phyloP scores from a whole-genome alignment of 768 basidiomycete species.

The Kwoniella newhampshirensis region DNA sequence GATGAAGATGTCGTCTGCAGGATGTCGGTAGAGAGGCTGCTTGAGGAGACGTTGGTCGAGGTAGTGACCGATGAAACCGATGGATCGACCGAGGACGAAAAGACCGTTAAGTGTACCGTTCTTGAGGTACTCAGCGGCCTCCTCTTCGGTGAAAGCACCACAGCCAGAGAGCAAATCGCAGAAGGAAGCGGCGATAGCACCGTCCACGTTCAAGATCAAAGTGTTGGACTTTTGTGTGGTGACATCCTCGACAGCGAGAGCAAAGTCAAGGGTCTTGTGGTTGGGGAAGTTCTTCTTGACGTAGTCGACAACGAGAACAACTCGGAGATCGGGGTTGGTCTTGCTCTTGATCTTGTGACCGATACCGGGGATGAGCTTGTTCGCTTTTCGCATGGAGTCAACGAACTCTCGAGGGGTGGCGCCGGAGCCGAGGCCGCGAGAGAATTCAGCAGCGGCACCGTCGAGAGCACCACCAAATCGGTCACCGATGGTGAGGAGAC shows the following conservation, averaged over 20 bases:
- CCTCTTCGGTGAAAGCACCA: constrained; percentile 91
- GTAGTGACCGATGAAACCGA: constrained; percentile 95
- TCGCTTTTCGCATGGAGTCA: constrained; percentile 84
- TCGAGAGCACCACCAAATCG: constrained; percentile 98
- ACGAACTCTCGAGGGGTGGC: constrained; percentile 98
- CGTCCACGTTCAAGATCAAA: constrained; percentile 94
- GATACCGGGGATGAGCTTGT: constrained; percentile 96
- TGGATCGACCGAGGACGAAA: constrained; percentile 94
- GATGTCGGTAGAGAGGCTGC: constrained; percentile 78
- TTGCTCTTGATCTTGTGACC: constrained; percentile 98
- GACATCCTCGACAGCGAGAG: constrained; percentile 94
- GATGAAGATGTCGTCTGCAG: constrained; percentile 44
- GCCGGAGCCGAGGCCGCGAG: constrained; percentile 81
- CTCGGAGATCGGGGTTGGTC: constrained; percentile 56
- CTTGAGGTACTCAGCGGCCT: constrained; percentile 96
- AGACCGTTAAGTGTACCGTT: constrained; percentile 74
- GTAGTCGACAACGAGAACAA: constrained; percentile 73
- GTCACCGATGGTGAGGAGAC: constrained; percentile 94
- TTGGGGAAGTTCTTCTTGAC: constrained; percentile 94
- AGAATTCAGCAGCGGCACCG: constrained; percentile 95
- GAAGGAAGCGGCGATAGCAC: constrained; percentile 87
- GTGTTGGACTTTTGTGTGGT: constrained; percentile 98
- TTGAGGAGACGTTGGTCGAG: constrained; percentile 94
- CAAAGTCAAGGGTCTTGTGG: constrained; percentile 88
- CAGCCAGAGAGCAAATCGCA: constrained; percentile 88